Evolutionary conservation across 345 rosid species (phyloP).

Genomic region (Firmiana major): DNA sequence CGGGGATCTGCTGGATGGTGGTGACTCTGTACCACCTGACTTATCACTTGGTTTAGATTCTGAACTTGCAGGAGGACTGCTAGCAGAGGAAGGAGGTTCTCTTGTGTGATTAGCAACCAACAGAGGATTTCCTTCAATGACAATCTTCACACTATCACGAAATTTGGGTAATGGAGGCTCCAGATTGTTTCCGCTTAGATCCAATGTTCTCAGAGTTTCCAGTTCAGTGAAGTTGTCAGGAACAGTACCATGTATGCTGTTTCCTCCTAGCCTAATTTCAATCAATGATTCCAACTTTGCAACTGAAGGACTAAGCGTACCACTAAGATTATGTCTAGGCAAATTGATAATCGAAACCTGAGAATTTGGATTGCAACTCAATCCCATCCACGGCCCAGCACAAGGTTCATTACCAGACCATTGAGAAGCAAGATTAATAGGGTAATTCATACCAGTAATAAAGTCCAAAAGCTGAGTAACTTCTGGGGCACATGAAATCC

Average conservation of each 20-base stretch:
- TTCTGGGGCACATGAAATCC: conserved; percentile 46
- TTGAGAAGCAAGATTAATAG: conserved; percentile 43
- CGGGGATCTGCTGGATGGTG: conserved; percentile 10
- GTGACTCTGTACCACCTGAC: background rate
- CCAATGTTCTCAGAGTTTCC: conserved; percentile 41
- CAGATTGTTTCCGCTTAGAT: conserved; percentile 51
- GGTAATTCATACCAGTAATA: conserved; percentile 54
- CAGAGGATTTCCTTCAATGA: conserved; percentile 45
- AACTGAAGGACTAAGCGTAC: conserved; percentile 60
- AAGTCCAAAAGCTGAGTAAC: conserved; percentile 64
- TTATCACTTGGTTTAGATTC: conserved; percentile 14
- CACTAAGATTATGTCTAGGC: conserved; percentile 48
- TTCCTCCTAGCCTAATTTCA: conserved; percentile 41
- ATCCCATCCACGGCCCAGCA: conserved; percentile 50
- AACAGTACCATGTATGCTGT: conserved; percentile 43
- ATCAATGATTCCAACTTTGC: conserved; percentile 43
- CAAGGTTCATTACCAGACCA: conserved; percentile 76
- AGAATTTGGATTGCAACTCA: conserved; percentile 31
- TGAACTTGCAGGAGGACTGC: conserved; percentile 28
- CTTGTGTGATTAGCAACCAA: conserved; percentile 16
- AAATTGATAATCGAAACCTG: conserved; percentile 37
- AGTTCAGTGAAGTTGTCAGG: conserved; percentile 57
- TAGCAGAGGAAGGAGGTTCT: conserved; percentile 24
- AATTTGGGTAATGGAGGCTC: conserved; percentile 51
- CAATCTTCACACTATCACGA: conserved; percentile 22